These are phyloP conservation scores for Aspergillus thermomutatus DNA, from an alignment of 2,329 filamentous ascomycete genomes.

Conservation along the genomic window DNA sequence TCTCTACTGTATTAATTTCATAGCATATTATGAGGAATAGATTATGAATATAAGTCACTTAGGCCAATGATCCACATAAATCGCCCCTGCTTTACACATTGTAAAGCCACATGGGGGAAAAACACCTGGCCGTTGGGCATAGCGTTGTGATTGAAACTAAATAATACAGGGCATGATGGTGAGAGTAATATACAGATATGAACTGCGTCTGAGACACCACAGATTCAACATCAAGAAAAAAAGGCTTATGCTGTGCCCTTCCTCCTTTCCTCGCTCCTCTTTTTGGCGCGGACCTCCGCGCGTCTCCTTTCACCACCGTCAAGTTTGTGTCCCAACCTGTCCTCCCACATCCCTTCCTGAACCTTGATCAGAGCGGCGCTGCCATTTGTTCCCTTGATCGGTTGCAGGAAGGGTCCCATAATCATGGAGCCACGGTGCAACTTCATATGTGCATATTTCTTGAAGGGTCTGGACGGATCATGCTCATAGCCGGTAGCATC, in stretches of 20 bases:
- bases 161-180: neutral
- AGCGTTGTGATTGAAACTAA: slow-evolving; percentile 14
- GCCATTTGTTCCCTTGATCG: slow-evolving; percentile 59
- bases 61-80: neutral
- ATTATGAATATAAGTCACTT: slow-evolving; percentile 2
- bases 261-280: slow-evolving; percentile 72
- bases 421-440: slow-evolving; percentile 68
- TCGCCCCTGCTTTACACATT: neutral
- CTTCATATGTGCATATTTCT: slow-evolving; percentile 61
- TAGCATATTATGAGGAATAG: neutral
- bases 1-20: neutral
- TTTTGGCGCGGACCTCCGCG: slow-evolving; percentile 84
- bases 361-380: slow-evolving; percentile 64
- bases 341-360: slow-evolving; percentile 90
- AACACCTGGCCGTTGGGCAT: neutral
- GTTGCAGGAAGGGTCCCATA: slow-evolving; percentile 69
- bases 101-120: neutral
- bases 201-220: slow-evolving; percentile 8
- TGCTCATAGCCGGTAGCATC: slow-evolving; percentile 54
- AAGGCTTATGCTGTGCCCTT: slow-evolving; percentile 44
- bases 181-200: slow-evolving; percentile 11
- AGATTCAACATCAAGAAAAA: neutral
- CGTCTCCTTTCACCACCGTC: slow-evolving; percentile 92
- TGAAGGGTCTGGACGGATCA: slow-evolving; percentile 43
- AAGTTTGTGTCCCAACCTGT: slow-evolving; percentile 81